A percentile compares a stretch with the other conserved stretches of the same genome.
Conservation (phyloP, 2,329 filamentous ascomycete species). For the Byssochlamys sp. region DNA sequence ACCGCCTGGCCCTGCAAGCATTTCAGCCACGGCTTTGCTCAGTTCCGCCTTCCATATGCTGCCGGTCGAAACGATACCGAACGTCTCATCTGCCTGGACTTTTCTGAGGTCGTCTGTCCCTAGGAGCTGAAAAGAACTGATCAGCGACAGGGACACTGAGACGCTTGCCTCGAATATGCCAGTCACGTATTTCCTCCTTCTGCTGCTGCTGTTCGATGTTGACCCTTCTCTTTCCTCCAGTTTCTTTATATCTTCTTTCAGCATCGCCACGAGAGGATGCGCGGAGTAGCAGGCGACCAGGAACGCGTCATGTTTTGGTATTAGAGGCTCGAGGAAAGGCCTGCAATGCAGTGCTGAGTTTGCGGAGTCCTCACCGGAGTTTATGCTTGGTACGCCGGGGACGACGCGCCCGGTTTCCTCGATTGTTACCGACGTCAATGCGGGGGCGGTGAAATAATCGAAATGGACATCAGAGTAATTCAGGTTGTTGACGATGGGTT, state of each 20-base stretch:
- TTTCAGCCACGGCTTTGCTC: conserved; percentile 51
- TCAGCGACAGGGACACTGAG: conserved; percentile 50
- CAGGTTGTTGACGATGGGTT: conserved; percentile 30
- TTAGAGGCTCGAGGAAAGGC: conserved; percentile 39
- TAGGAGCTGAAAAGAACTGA: conserved; percentile 32
- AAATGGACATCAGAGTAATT: conserved; percentile 27
- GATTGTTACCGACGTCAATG: conserved; percentile 17
- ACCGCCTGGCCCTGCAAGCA: conserved; percentile 46
- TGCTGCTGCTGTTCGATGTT: conserved; percentile 9
- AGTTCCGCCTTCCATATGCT: conserved; percentile 72
- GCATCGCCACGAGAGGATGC: conserved; percentile 61
- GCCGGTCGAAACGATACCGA: conserved; percentile 84
- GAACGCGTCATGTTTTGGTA: conserved; percentile 55
- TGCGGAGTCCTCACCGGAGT: conserved; percentile 60
- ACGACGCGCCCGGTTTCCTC: conserved; percentile 18
- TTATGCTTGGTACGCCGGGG: conserved; percentile 62
- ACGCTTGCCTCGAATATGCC: conserved; percentile 87
- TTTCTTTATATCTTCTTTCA: conserved; percentile 41
- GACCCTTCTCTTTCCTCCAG: conserved; percentile 9
- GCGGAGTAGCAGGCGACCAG: conserved; percentile 82
- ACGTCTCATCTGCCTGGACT: conserved; percentile 40
- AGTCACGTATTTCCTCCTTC: conserved; percentile 47
- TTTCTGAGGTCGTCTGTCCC: conserved; percentile 16
- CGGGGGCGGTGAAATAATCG: conserved; percentile 32
- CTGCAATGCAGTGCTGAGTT: conserved; percentile 55